These are phyloP conservation scores for Ceratobasidium sp. DNA, from an alignment of 1,284 basidiomycete genomes.

Conservation along the genomic window DNA sequence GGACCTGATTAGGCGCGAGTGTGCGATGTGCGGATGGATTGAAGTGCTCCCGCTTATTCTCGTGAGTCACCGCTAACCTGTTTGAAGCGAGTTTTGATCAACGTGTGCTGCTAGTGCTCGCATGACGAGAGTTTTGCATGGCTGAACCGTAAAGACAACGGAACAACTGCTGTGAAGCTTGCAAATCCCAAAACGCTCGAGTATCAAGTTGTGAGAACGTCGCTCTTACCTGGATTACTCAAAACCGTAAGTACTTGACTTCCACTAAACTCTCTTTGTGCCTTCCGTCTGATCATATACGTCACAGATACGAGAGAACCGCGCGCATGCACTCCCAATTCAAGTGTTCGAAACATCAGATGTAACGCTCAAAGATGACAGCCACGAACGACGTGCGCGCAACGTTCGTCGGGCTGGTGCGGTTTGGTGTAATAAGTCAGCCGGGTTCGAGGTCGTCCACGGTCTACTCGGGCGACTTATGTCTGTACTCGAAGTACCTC, in stretches of 20 bases:
- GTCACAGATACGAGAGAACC: slow-evolving; percentile 84
- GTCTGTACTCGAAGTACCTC: slow-evolving; percentile 91
- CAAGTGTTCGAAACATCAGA: slow-evolving; percentile 95
- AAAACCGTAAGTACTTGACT: slow-evolving; percentile 70
- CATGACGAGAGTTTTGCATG: slow-evolving; percentile 98
- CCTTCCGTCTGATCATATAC: slow-evolving; percentile 46
- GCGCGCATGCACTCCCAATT: slow-evolving; percentile 90
- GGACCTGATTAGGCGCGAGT: slow-evolving; percentile 89
- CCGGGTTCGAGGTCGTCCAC: slow-evolving; percentile 96
- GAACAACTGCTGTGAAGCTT: slow-evolving; percentile 83
- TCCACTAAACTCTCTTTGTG: slow-evolving; percentile 70
- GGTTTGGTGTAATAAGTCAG: slow-evolving; percentile 95
- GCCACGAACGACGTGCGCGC: slow-evolving; percentile 80
- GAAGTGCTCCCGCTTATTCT: slow-evolving; percentile 95
- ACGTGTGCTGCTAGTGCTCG: slow-evolving; percentile 71
- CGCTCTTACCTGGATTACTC: slow-evolving; percentile 91
- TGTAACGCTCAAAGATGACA: slow-evolving; percentile 86
- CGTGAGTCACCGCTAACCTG: slow-evolving; percentile 55
- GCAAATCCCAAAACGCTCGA: slow-evolving; percentile 98
- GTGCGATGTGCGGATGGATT: slow-evolving; percentile 94
- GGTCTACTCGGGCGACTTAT: slow-evolving; percentile 93
- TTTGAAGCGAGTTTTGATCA: slow-evolving; percentile 66
- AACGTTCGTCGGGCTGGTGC: slow-evolving; percentile 90
- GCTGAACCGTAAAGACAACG: slow-evolving; percentile 86
- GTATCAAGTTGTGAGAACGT: slow-evolving; percentile 97